These are phyloP conservation scores for Agrocybe pediades DNA, from an alignment of 768 basidiomycete genomes.

Conservation along the genomic window DNA sequence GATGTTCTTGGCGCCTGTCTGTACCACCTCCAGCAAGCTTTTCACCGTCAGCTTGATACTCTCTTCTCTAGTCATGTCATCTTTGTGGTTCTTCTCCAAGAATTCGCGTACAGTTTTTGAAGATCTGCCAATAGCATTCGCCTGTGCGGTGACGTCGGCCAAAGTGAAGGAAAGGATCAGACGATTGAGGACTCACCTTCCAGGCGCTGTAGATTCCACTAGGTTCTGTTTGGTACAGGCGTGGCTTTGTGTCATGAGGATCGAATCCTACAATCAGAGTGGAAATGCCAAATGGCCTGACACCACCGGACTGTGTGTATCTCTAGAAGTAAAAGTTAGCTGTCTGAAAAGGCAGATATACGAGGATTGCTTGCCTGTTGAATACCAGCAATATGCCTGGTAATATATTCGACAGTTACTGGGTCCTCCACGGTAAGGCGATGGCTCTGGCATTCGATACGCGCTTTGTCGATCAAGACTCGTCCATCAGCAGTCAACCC, in stretches of 20 bases:
- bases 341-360: not conserved
- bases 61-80: constrained; percentile 85
- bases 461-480: constrained; percentile 96
- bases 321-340: constrained; percentile 45
- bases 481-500: constrained; percentile 97
- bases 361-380: constrained; percentile 72
- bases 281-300: constrained; percentile 96
- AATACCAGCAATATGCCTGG: constrained; percentile 96
- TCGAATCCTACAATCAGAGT: constrained; percentile 98
- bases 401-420: constrained; percentile 97
- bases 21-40: constrained; percentile 94
- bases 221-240: constrained; percentile 96
- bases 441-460: constrained; percentile 97
- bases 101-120: constrained; percentile 99
- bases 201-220: constrained; percentile 98
- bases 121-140: constrained; percentile 96
- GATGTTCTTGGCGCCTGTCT: constrained; percentile 99
- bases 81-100: constrained; percentile 96
- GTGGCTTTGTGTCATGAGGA: constrained; percentile 84
- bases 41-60: constrained; percentile 95
- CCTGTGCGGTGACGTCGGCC: constrained; percentile 47
- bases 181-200: constrained; percentile 64
- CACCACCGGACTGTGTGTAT: constrained; percentile 99
- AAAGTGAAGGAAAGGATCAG: not conserved
- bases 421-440: constrained; percentile 97